Evolutionary conservation across 1,139 yeast genomes (phyloP).

Genomic region (Debaryomyces nepalensis): DNA sequence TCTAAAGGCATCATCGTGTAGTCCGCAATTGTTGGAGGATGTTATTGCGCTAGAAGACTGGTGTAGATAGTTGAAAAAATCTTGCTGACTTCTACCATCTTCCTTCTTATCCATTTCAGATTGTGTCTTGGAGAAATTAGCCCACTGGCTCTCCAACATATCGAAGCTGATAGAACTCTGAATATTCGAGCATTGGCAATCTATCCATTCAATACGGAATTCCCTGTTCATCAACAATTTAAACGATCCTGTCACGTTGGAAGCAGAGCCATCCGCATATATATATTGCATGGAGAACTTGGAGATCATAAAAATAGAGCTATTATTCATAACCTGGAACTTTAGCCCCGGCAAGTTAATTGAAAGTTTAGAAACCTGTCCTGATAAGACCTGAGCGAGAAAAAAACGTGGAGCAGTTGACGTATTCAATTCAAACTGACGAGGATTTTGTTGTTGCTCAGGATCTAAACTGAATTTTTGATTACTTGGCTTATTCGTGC

Average conservation of each 20-base stretch:
- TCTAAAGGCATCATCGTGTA: slow-evolving; percentile 68
- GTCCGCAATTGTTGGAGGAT: slow-evolving; percentile 51
- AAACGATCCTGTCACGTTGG: slow-evolving; percentile 62
- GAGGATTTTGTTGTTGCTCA: slow-evolving; percentile 20
- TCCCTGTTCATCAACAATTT: slow-evolving; percentile 65
- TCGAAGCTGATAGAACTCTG: slow-evolving; percentile 31
- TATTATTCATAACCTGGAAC: slow-evolving; percentile 69
- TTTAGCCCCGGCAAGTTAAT: slow-evolving; percentile 65
- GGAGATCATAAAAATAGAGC: slow-evolving; percentile 65
- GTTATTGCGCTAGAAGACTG: slow-evolving; percentile 30
- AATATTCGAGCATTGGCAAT: slow-evolving; percentile 50
- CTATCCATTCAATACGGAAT: slow-evolving; percentile 73
- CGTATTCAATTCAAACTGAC: slow-evolving; percentile 67
- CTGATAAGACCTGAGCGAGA: slow-evolving; percentile 55
- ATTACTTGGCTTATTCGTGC: slow-evolving; percentile 1
- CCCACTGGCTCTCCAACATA: slow-evolving; percentile 34
- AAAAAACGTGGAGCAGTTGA: slow-evolving; percentile 72
- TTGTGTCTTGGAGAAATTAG: slow-evolving; percentile 16
- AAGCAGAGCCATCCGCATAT: slow-evolving; percentile 71
- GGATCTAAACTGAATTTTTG: slow-evolving; percentile 1
- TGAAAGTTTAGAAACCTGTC: slow-evolving; percentile 57
- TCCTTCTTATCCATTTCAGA: slow-evolving; percentile 26
- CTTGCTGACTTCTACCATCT: slow-evolving; percentile 17
- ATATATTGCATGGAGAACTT: slow-evolving; percentile 57
- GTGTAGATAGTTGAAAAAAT: slow-evolving; percentile 30